Conservation (phyloP, 106 monocot genomes). For the Vanilla planifolia region DNA sequence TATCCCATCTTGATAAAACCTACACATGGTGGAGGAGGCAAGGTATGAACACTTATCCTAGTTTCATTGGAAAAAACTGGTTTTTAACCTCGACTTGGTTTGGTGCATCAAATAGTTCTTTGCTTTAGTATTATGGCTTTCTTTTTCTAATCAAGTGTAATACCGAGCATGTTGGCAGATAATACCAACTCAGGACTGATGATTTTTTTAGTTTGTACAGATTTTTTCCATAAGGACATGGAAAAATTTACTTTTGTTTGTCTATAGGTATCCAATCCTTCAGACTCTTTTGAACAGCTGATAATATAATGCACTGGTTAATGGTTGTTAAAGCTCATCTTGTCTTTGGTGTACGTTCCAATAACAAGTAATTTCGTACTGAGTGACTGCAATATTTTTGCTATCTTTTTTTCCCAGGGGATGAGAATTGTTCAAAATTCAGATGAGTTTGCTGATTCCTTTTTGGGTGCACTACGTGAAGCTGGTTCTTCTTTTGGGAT, state of each 20-base stretch:
- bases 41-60: no score
- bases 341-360: background rate
- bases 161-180: no score
- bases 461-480: constrained; percentile 84
- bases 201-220: no score
- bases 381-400: no score
- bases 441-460: constrained; percentile 73
- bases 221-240: background rate
- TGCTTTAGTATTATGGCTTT: no score
- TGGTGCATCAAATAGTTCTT: no score
- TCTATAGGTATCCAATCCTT: background rate
- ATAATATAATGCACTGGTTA: background rate
- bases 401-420: constrained; percentile 46
- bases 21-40: constrained; percentile 98
- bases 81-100: no score
- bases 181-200: no score
- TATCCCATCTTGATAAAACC: constrained; percentile 96
- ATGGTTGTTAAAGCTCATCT: background rate
- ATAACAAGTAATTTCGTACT: background rate
- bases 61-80: no score
- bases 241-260: background rate
- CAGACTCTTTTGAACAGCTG: background rate
- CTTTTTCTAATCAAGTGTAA: no score
- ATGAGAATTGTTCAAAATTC: constrained; percentile 89
- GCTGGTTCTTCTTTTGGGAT: constrained; percentile 96